phyloP scores from a whole-genome alignment of 2,329 filamentous ascomycete genomes.

The Didymella sp. region DNA sequence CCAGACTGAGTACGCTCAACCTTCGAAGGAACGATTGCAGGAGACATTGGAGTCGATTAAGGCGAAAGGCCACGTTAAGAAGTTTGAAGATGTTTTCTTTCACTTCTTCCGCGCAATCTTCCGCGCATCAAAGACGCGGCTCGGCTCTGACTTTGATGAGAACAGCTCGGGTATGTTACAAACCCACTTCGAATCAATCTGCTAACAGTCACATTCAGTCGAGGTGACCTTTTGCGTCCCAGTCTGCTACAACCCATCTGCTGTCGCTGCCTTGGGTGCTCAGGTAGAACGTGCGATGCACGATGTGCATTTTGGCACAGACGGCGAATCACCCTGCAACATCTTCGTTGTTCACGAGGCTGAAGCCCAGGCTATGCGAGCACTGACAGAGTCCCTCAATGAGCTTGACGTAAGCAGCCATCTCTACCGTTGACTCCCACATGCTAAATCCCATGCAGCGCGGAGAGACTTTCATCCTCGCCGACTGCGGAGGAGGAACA shows the following conservation, averaged over 20 bases:
- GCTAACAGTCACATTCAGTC: conserved; percentile 3
- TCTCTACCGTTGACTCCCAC: background rate
- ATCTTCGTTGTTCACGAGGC: conserved; percentile 30
- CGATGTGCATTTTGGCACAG: conserved; percentile 4
- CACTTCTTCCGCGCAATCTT: conserved; percentile 13
- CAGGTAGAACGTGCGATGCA: conserved; percentile 21
- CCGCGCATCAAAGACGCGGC: background rate
- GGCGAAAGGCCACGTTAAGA: conserved; percentile 8
- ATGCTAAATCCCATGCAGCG: background rate
- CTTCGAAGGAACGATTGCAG: background rate
- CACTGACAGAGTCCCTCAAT: background rate
- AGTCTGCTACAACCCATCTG: conserved; percentile 18
- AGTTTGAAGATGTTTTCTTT: conserved; percentile 10
- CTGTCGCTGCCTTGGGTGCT: conserved; percentile 10
- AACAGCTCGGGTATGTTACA: conserved; percentile 1
- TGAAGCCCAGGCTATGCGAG: conserved; percentile 26
- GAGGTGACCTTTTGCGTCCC: conserved; percentile 24
- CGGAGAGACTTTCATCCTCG: conserved; percentile 20
- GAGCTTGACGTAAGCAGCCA: background rate
- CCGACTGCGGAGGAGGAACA: conserved; percentile 27
- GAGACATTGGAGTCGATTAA: background rate
- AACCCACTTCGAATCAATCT: no score
- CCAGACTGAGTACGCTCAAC: conserved; percentile 3
- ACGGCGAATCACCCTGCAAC: conserved; percentile 4
- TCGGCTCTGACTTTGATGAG: conserved; percentile 1